Evolutionary conservation across 148 eudicot species (phyloP), one percentile per base, ranked within the genome.

Genomic region (Diospyros kaki): DNA sequence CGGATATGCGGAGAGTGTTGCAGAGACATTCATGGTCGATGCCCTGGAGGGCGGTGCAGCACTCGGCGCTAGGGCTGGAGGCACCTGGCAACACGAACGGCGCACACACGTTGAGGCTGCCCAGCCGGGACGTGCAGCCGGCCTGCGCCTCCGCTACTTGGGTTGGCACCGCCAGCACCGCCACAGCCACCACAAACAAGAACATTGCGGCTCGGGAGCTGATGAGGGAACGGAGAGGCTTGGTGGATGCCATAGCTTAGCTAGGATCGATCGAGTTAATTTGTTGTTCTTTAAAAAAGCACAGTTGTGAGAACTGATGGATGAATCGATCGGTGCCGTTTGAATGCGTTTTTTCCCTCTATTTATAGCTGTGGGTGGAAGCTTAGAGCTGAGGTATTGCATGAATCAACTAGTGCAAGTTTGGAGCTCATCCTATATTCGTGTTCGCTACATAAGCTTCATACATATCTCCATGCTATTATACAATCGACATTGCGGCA

Each of bases 11-110:
- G 46, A 92, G 76, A 9, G 99, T 91, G 84, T 69, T 88, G 79
- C 99, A 95, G 43, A 90, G 68, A 77, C 97, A 91, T 50, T 87
- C 90, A 58, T 86, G 93, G 6, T 87, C 83, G 5, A 93, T 79
- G 0, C 83, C 66, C 60, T 85, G 87, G 39, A 95, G 93, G 0
- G 98, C 97, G 1, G 73, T 75, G 77, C 99, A 95, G 73, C 99
- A 92, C 0, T 86, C 94, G 3, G 81, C 0, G 81, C 81, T 92
- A 0, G 99, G 99, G 72, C 1, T 67, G 15, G 77, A 6, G 45
- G 81, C 61, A 2, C 96, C 96, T 0, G 97, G 93, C 17, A 90
- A 58, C 63, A 90, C 93, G 54, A 77, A 94, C 0, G 93, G 93
- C 3, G 96, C 83, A 39, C 98, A 94, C 51, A 76, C 81, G 45